Base-by-base conservation (phyloP, 495 filamentous ascomycete genomes). In the Lepraria neglecta region DNA sequence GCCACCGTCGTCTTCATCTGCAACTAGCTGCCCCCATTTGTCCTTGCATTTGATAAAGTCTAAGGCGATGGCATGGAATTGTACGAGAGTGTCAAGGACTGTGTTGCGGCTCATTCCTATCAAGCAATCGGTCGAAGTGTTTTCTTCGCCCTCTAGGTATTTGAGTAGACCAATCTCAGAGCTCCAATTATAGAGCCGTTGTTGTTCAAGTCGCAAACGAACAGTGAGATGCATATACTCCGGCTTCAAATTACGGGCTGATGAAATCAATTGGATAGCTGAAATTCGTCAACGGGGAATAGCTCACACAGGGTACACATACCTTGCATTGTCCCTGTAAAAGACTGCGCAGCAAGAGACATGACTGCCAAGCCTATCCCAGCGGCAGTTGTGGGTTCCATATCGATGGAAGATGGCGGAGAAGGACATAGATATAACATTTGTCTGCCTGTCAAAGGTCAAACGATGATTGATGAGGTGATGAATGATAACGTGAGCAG, bases 111-210 rank as follows among this genome's bases (percentile, higher is more conserved):
- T 51, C 17, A 31, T 17, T 4, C 48, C 27, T 30, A 17, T 31
- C 27, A 51, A 51, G 14, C 48, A 14, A 3, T 30, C 7, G 3
- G 12, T 52, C 12, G 7, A 6, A 52, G 48, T 52, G 3, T 1
- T 52, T 33, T 31, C 48, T 2, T 31, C 48, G 10, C 17, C 11
- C 14, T 52, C 48, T 11, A 31, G 17, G 30, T 28, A 52, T n/a
- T 9, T 17, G 4, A 52, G 6, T n/a, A 52, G 48, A 30, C 48
- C 48, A 4, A 52, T 30, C 48, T 31, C 48, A 1, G 27, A 31
- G 48, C 48, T 52, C 48, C 48, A 52, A 52, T 52, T 52, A 17
- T 33, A 52, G 28, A 52, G 48, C 12, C 48, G 48, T 4, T 52
- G 48, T 52, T 52, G 48, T 17, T 52, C 48, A 15, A 52, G 27